phyloP scores from a whole-genome alignment of 768 basidiomycete species.

The Russula sp. region DNA sequence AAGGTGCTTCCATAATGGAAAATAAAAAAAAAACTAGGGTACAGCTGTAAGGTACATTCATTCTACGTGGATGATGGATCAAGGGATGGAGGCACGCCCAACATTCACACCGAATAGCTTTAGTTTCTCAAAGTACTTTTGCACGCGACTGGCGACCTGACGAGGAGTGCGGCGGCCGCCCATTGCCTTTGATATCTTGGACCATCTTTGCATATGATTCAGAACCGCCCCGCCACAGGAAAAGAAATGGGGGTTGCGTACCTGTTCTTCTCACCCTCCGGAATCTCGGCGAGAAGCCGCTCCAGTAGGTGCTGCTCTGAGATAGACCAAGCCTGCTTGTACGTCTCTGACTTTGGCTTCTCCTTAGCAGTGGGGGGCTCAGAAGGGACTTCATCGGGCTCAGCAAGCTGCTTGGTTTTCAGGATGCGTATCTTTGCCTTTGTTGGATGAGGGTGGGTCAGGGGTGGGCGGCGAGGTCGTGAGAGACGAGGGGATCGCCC shows the following conservation, averaged over 20 bases:
- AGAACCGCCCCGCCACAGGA: not conserved
- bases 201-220: conserved; percentile 44
- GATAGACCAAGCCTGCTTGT: conserved; percentile 73
- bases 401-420: not conserved
- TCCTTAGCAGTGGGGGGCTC: conserved; percentile 15
- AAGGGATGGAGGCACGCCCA: conserved; percentile 17
- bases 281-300: conserved; percentile 64
- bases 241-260: conserved; percentile 27
- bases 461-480: conserved; percentile 3
- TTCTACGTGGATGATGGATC: not conserved
- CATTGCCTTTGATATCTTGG: conserved; percentile 79
- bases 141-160: conserved; percentile 84
- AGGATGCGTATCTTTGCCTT: conserved; percentile 7
- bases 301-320: conserved; percentile 74
- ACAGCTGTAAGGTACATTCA: not conserved
- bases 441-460: not conserved
- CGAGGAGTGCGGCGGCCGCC: conserved; percentile 65
- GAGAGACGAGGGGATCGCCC: not conserved
- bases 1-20: not conserved
- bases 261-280: conserved; percentile 71
- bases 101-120: conserved; percentile 61
- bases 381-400: not conserved
- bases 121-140: conserved; percentile 83
- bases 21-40: not conserved
- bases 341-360: conserved; percentile 60